Evolutionary conservation across 192 early-diverging fungal species (phyloP), one percentile per base, ranked within the genome.

Genomic region (Entophlyctis helioformis): DNA sequence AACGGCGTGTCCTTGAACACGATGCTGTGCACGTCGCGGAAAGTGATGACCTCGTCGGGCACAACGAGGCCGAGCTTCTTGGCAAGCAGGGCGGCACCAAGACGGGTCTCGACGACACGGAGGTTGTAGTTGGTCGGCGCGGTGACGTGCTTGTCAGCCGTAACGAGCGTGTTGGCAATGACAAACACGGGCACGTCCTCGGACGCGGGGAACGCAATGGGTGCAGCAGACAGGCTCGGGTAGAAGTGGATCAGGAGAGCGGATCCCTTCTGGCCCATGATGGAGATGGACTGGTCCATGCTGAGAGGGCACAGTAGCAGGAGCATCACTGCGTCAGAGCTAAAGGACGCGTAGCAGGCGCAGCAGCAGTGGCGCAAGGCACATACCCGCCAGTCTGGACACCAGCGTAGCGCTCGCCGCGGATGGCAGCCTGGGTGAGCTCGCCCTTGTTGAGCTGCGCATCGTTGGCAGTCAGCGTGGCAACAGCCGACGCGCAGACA

Each of bases 201-300:
- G 53, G 42, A 8, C 68, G 69, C 0, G 35, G 35, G 10, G 36
- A 91, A 74, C 28, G 53, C 51, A 16, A 85, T 78, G 19, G 55
- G 64, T 6, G 49, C 22, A 69, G 83, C 20, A 62, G 66, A 21
- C 61, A 89, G 74, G 21, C 50, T 64, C 3, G 91, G 91, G n/a
- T 78, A 52, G 63, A 91, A 91, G 48, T 89, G 73, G 56, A 94
- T 83, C 45, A 87, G 69, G 22, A 84, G 61, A 0, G 86, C 84
- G 21, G 72, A 76, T 2, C 73, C 72, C 23, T 67, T 69, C 21
- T 69, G 59, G 8, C 78, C 79, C 60, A 91, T 84, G 32, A 95
- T 76, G 23, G 86, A 90, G 44, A 80, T 77, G n/a, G 84, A 73
- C 52, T 95, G 91, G 50, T 95, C 89, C 89, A 95, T 95, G 22